A percentile compares a stretch with the other conserved stretches of the same genome.
These are phyloP conservation scores for Phlebopus sp. DNA, from an alignment of 1,284 basidiomycete genomes.

Conservation along the genomic window DNA sequence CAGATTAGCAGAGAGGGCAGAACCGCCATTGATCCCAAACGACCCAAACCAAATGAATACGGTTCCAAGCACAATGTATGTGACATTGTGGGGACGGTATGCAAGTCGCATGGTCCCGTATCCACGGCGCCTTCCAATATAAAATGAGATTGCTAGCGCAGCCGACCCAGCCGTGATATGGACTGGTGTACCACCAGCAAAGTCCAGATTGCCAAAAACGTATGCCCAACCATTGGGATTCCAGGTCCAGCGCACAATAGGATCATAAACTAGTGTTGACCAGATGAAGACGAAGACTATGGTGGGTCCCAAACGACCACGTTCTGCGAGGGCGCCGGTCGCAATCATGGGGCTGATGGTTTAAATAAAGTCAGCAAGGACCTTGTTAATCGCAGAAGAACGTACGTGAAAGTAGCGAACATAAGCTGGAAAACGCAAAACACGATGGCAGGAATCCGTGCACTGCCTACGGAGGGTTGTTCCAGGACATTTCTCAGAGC, in stretches of 20 bases:
- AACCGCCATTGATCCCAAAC: conserved; percentile 93
- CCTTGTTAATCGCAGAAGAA: conserved; percentile 1
- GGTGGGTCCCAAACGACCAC: conserved; percentile 82
- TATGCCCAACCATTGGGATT: conserved; percentile 86
- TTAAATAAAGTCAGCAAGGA: conserved; percentile 1
- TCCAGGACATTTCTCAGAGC: conserved; percentile 80
- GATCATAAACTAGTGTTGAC: conserved; percentile 92
- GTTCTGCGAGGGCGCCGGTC: conserved; percentile 91
- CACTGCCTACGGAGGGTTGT: conserved; percentile 69
- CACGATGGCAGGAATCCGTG: conserved; percentile 75
- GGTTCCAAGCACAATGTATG: conserved; percentile 90
- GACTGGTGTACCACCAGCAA: conserved; percentile 93
- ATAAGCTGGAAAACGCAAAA: conserved; percentile 90
- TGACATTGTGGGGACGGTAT: conserved; percentile 86
- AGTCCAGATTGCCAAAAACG: conserved; percentile 80
- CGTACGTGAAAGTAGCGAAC: conserved; percentile 83
- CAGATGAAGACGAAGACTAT: conserved; percentile 90
- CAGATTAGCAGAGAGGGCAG: conserved; percentile 82
- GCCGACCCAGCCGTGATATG: conserved; percentile 92
- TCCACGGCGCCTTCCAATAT: conserved; percentile 86
- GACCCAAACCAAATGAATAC: conserved; percentile 97
- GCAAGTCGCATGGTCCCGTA: conserved; percentile 91
- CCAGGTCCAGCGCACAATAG: conserved; percentile 96
- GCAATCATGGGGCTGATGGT: conserved; percentile 69
- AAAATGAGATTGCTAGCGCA: conserved; percentile 88